Base-by-base conservation (phyloP, 2,329 filamentous ascomycete genomes). In the Torrubiella hemipterigena region DNA sequence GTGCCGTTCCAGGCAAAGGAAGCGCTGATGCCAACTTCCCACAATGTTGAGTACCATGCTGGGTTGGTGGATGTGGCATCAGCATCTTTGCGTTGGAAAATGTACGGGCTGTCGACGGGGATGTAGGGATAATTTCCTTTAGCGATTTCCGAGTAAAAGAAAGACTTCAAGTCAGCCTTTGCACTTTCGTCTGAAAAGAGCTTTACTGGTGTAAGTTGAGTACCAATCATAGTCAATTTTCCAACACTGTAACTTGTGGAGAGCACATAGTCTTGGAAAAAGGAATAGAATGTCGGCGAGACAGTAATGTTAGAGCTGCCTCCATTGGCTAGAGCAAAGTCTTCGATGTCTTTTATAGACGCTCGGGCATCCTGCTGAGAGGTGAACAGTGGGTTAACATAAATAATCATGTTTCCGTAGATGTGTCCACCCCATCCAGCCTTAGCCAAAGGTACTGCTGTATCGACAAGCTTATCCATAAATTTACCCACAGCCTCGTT, bases 401-500 rank as follows among this genome's bases (percentile, higher is more conserved):
- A 41, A 8, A 42, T 38, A 14, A 41, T 31, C 15, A 23, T 32
- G 29, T 38, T 37, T 17, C 38, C 38, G 21, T 41, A 41, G 19
- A 41, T 38, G 32, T 41, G 38, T 21, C 38, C 38, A 29, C 38
- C 38, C 38, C 38, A 41, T 14, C 38, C 38, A 21, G 38, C 38
- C 15, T 35, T 19, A 6, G 38, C 38, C 28, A 41, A 13, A 27
- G 31, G 31, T 15, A 41, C 19, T 6, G 38, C 36, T n/a, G 36
- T 30, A 27, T 41, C 39, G 12, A 41, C 29, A 13, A 41, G 26
- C 9, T 26, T 20, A 4, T 41, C 36, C 37, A 35, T 37, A 26
- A 33, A 33, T 12, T 28, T 13, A 6, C 18, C 24, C n/a, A 33
- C 16, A 10, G 1, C 71, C 70, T 11, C 22, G 10, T n/a, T 24